A percentile compares a stretch with the other conserved stretches of the same genome.
phyloP scores from a whole-genome alignment of 495 filamentous ascomycete genomes.

The Terfezia boudieri region DNA sequence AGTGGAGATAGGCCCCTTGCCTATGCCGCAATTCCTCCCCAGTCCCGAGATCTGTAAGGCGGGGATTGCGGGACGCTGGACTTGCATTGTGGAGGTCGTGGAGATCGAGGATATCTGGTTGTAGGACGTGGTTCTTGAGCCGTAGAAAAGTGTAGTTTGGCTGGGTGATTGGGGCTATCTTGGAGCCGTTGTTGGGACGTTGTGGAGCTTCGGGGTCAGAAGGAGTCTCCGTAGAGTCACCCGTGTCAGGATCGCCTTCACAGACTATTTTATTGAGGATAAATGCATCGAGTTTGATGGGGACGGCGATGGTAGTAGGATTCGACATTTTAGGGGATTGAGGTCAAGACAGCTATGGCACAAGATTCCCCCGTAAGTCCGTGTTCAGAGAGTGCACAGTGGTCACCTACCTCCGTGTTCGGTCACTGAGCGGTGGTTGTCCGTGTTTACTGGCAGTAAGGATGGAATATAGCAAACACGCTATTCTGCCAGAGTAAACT shows the following conservation, averaged over 20 bases:
- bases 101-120: conserved; percentile 24
- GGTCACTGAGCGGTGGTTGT: too few species aligned
- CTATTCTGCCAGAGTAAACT: too few species aligned
- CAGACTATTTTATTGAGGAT: conserved; percentile 22
- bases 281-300: conserved; percentile 24
- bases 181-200: conserved; percentile 7
- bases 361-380: too few species aligned
- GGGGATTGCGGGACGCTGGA: conserved; percentile 21
- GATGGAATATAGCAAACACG: too few species aligned
- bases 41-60: conserved; percentile 24
- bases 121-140: conserved; percentile 18
- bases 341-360: too few species aligned
- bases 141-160: conserved; percentile 32
- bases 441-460: too few species aligned
- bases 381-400: too few species aligned
- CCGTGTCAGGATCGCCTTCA: neutral
- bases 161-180: conserved; percentile 31
- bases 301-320: neutral
- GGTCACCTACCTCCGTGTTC: too few species aligned
- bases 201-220: too few species aligned
- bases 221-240: neutral
- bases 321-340: too few species aligned
- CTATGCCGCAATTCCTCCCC: conserved; percentile 11
- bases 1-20: conserved; percentile 31
- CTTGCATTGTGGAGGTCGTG: conserved; percentile 24